phyloP scores from a whole-genome alignment of 1,284 basidiomycete genomes.

The Mycena citricolor region DNA sequence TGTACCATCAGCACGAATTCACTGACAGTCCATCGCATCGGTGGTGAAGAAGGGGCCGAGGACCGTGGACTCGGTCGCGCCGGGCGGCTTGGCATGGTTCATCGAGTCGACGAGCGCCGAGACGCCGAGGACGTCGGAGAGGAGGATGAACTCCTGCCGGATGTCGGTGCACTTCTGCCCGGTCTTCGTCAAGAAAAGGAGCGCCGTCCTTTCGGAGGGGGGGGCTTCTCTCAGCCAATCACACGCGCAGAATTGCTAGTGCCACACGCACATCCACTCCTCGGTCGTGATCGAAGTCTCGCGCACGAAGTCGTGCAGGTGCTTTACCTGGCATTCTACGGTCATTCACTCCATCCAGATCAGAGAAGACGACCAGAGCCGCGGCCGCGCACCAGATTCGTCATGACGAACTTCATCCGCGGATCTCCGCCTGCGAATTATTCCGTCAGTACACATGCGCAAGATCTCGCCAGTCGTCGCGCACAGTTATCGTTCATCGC shows the following conservation, averaged over 20 bases:
- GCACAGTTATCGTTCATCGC: slow-evolving; percentile 40
- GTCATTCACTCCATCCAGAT: no score
- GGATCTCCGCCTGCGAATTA: slow-evolving; percentile 36
- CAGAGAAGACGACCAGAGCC: no score
- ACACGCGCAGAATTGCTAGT: neutral
- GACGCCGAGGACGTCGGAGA: slow-evolving; percentile 78
- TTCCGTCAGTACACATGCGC: neutral
- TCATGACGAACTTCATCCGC: slow-evolving; percentile 42
- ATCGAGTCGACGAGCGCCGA: slow-evolving; percentile 77
- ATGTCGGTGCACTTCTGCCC: slow-evolving; percentile 73
- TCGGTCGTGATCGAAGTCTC: slow-evolving; percentile 77
- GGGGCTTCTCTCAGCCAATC: no score
- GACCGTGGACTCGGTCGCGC: slow-evolving; percentile 74
- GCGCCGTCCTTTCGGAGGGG: slow-evolving; percentile 46
- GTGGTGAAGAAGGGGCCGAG: slow-evolving; percentile 86
- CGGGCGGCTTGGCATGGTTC: slow-evolving; percentile 69
- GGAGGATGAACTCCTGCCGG: slow-evolving; percentile 82
- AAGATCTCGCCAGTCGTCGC: slow-evolving; percentile 19
- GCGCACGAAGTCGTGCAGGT: slow-evolving; percentile 70
- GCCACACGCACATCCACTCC: slow-evolving; percentile 68
- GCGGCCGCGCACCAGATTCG: slow-evolving; percentile 39
- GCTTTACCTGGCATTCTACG: slow-evolving; percentile 49
- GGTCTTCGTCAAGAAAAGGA: slow-evolving; percentile 73
- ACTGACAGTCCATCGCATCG: slow-evolving; percentile 71
- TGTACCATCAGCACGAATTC: neutral